Percentiles rank a stretch among this genome's conserved stretches.
Evolutionary conservation across 2,329 filamentous ascomycete species (phyloP).

Genomic region (Emericellopsis cladophorae): DNA sequence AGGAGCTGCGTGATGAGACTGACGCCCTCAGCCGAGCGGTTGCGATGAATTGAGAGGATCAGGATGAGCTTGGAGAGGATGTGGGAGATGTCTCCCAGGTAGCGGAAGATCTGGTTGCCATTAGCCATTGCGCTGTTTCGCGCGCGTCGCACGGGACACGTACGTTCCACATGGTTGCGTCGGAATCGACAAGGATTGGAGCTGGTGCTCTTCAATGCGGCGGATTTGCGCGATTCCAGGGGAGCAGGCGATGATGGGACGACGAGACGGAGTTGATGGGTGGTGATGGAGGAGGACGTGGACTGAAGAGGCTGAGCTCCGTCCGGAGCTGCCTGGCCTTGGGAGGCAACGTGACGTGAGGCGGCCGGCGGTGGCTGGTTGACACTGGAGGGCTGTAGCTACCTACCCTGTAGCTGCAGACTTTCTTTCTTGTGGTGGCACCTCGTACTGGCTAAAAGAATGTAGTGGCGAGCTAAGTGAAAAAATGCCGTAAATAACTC

Average conservation of each 20-base stretch:
- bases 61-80: conserved; percentile 79
- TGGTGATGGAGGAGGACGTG: too few relatives aligned
- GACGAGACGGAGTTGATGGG: too few relatives aligned
- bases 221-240: neutral
- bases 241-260: neutral
- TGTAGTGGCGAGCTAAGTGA: too few relatives aligned
- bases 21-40: conserved; percentile 79
- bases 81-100: conserved; percentile 76
- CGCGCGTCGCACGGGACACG: neutral
- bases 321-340: too few relatives aligned
- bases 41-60: conserved; percentile 80
- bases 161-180: conserved; percentile 3
- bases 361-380: too few relatives aligned
- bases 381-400: too few relatives aligned
- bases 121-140: neutral
- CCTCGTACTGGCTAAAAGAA: too few relatives aligned
- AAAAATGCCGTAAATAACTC: too few relatives aligned
- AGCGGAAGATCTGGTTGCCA: conserved; percentile 47
- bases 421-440: too few relatives aligned
- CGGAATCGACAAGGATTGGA: neutral
- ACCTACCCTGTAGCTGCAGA: too few relatives aligned
- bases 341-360: too few relatives aligned
- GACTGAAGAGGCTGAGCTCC: too few relatives aligned
- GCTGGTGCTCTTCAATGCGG: neutral
- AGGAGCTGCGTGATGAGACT: conserved; percentile 85